Evolutionary conservation across 306 rosid species (phyloP).

Genomic region (Citrullus amarus): DNA sequence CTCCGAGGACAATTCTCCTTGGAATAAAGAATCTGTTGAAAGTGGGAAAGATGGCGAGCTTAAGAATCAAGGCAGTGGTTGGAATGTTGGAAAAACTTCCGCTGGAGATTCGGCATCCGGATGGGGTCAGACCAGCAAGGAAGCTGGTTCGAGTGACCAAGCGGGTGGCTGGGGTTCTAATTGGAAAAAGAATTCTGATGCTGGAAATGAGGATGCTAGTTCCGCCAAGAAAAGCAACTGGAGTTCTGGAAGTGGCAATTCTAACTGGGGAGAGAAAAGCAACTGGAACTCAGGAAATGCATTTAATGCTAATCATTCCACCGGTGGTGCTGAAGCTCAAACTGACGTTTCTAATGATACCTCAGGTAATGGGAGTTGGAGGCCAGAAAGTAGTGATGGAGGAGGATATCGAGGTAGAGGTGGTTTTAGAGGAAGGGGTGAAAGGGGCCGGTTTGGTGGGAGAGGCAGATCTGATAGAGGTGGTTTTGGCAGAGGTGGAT

Average conservation of each 20-base stretch:
- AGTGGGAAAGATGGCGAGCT: background rate
- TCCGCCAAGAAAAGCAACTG: slow-evolving; percentile 35
- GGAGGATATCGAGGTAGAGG: slow-evolving; percentile 62
- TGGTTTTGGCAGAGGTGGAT: slow-evolving; percentile 33
- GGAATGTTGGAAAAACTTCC: slow-evolving; percentile 10
- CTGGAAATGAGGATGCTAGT: slow-evolving; percentile 15
- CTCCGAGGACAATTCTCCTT: background rate
- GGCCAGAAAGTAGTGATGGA: slow-evolving; percentile 26
- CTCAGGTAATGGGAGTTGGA: slow-evolving; percentile 19
- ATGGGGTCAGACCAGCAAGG: slow-evolving; percentile 19
- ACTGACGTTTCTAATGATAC: slow-evolving; percentile 1
- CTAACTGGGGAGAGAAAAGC: slow-evolving; percentile 21
- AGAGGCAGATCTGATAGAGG: slow-evolving; percentile 47
- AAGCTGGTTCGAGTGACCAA: slow-evolving; percentile 8
- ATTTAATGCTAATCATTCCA: slow-evolving; percentile 3
- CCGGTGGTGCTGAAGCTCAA: slow-evolving; percentile 18
- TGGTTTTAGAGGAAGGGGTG: slow-evolving; percentile 35
- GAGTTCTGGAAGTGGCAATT: slow-evolving; percentile 23
- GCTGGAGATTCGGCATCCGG: slow-evolving; percentile 14
- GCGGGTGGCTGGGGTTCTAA: slow-evolving; percentile 11
- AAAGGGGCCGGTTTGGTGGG: slow-evolving; percentile 37
- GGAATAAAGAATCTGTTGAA: slow-evolving; percentile 19
- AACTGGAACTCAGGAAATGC: slow-evolving; percentile 26
- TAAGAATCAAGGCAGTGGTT: slow-evolving; percentile 15
- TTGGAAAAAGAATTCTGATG: slow-evolving; percentile 9